Percentiles rank a stretch among this genome's conserved stretches.
Evolutionary conservation across 805 yeast species (phyloP).

Genomic region (Lipomyces sp.): DNA sequence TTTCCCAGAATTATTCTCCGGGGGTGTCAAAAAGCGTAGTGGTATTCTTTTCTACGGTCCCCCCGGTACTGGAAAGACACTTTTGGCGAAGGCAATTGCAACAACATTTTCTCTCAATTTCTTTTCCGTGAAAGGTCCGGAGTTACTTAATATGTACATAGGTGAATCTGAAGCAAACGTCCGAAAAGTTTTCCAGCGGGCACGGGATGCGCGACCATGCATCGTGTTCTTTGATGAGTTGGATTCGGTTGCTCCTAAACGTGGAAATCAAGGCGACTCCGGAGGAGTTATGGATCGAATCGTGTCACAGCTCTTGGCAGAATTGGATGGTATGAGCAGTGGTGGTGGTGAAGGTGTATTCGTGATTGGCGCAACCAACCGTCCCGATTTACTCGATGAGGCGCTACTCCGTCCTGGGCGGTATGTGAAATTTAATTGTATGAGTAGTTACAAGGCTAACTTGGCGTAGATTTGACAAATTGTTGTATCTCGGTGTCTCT

Average conservation of each 20-base stretch:
- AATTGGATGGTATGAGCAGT: conserved; percentile 90
- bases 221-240: conserved; percentile 96
- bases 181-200: conserved; percentile 88
- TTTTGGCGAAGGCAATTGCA: conserved; percentile 96
- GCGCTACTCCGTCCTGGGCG: conserved; percentile 70
- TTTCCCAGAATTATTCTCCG: conserved; percentile 85
- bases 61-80: conserved; percentile 97
- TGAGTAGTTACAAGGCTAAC: conserved; percentile 49
- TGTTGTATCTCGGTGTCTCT: conserved; percentile 90
- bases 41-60: conserved; percentile 98
- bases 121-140: conserved; percentile 97
- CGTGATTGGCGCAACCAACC: conserved; percentile 97
- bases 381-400: conserved; percentile 94
- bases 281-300: conserved; percentile 99
- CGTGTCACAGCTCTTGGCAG: conserved; percentile 92
- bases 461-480: conserved; percentile 85
- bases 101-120: conserved; percentile 92
- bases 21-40: conserved; percentile 90
- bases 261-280: conserved; percentile 98
- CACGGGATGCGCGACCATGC: conserved; percentile 96
- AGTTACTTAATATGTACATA: conserved; percentile 93
- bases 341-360: conserved; percentile 86
- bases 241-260: conserved; percentile 97
- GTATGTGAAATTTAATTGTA: conserved; percentile 1
- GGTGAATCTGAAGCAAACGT: conserved; percentile 99